These are phyloP conservation scores for Trichoderma atroviride DNA, from an alignment of 2,329 filamentous ascomycete species.

Conservation along the genomic window DNA sequence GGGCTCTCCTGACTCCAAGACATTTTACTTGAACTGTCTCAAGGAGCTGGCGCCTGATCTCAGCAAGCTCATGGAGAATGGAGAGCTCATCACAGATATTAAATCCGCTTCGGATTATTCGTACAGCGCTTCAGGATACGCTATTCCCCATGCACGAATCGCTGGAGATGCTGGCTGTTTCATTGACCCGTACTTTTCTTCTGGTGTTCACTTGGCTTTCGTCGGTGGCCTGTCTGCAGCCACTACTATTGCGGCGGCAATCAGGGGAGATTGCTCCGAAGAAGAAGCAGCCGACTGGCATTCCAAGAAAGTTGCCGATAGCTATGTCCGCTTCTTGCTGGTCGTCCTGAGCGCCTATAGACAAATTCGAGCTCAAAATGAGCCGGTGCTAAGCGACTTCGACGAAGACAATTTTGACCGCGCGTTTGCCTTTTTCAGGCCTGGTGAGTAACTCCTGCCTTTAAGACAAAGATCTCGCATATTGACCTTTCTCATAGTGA, in stretches of 20 bases:
- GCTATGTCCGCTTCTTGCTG: constrained; percentile 49
- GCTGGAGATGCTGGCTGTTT: constrained; percentile 52
- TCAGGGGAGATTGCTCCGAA: constrained; percentile 40
- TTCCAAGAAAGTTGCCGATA: constrained; percentile 45
- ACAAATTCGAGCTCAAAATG: constrained; percentile 44
- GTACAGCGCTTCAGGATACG: constrained; percentile 48
- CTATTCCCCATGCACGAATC: constrained; percentile 42
- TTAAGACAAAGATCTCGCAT: constrained; percentile 8
- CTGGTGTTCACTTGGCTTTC: constrained; percentile 50
- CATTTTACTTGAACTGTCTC: constrained; percentile 41
- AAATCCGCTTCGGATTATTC: constrained; percentile 50
- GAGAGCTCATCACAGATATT: constrained; percentile 39
- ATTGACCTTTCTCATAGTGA: constrained; percentile 34
- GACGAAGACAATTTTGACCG: constrained; percentile 48
- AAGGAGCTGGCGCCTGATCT: constrained; percentile 38
- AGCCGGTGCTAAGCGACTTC: constrained; percentile 45
- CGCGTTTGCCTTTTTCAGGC: constrained; percentile 46
- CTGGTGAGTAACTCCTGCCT: constrained; percentile 36
- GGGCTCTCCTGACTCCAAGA: constrained; percentile 24
- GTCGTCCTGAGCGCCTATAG: constrained; percentile 32
- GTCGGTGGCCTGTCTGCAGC: constrained; percentile 48
- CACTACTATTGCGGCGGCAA: constrained; percentile 44
- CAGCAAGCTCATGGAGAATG: constrained; percentile 36
- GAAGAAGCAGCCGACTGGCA: constrained; percentile 47
- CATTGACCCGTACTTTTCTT: constrained; percentile 52